phyloP scores from a whole-genome alignment of 2,329 filamentous ascomycete species.

The Penicillium verrucosum region DNA sequence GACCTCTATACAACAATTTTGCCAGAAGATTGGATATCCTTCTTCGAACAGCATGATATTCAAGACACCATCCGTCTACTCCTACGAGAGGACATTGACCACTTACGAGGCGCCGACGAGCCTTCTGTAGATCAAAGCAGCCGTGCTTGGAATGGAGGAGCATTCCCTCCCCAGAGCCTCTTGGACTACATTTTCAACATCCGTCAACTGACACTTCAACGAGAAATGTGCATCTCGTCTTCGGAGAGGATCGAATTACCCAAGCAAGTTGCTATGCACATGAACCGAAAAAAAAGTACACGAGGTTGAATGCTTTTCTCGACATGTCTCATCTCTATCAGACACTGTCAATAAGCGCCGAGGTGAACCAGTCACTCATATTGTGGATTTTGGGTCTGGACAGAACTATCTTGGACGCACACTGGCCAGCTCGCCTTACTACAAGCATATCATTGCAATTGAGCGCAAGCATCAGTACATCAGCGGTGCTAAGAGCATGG shows the following conservation, averaged over 20 bases:
- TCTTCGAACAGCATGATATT: slow-evolving; percentile 67
- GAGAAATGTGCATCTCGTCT: slow-evolving; percentile 39
- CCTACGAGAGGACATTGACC: slow-evolving; percentile 69
- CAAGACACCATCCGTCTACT: slow-evolving; percentile 77
- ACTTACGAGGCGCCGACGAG: slow-evolving; percentile 28
- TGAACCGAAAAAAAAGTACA: slow-evolving; percentile 98
- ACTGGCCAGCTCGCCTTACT: slow-evolving; percentile 79
- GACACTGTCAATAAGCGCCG: slow-evolving; percentile 51
- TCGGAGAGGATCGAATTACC: slow-evolving; percentile 53
- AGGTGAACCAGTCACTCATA: slow-evolving; percentile 64
- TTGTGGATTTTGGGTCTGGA: slow-evolving; percentile 93
- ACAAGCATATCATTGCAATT: slow-evolving; percentile 82
- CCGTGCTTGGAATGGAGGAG: slow-evolving; percentile 44
- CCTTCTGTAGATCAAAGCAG: slow-evolving; percentile 9
- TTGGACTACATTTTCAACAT: slow-evolving; percentile 70
- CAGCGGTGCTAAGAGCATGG: slow-evolving; percentile 75
- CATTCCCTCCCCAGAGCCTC: slow-evolving; percentile 54
- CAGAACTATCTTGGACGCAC: slow-evolving; percentile 93
- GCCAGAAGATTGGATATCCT: slow-evolving; percentile 75
- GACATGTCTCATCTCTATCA: slow-evolving; percentile 70
- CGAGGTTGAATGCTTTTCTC: slow-evolving; percentile 84
- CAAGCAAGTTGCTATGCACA: slow-evolving; percentile 76
- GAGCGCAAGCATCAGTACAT: slow-evolving; percentile 87
- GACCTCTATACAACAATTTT: slow-evolving; percentile 77
- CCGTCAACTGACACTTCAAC: slow-evolving; percentile 63